Percentiles rank a stretch among this genome's conserved stretches.
Conservation (phyloP, 2,329 filamentous ascomycete species). For the Massarina eburnea region DNA sequence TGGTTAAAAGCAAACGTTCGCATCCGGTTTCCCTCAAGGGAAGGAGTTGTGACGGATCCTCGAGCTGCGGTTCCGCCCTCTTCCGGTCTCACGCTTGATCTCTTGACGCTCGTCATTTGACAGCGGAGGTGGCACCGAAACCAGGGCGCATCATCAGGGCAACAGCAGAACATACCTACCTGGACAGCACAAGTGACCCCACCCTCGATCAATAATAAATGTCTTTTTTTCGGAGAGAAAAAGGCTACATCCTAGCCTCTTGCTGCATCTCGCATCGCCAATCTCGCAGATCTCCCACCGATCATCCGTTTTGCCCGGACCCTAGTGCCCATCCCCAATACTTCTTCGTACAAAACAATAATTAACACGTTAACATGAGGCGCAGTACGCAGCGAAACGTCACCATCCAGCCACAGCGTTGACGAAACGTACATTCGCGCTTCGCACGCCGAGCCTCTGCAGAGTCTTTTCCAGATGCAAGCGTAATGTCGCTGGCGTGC, state of each 20-base stretch:
- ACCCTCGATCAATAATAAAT: too few relatives aligned
- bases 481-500: too few relatives aligned
- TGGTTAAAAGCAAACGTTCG: background rate
- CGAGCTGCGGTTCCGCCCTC: background rate
- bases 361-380: background rate
- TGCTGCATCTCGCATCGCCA: background rate
- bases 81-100: background rate
- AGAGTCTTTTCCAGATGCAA: too few relatives aligned
- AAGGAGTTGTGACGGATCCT: background rate
- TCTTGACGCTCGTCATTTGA: too few relatives aligned
- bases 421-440: conserved; percentile 1
- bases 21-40: too few relatives aligned
- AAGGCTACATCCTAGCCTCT: background rate
- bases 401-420: conserved; percentile 8
- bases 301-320: background rate
- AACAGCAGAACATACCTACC: too few relatives aligned
- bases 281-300: conserved; percentile 4
- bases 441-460: background rate
- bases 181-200: too few relatives aligned
- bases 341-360: background rate
- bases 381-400: background rate
- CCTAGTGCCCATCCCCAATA: background rate
- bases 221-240: too few relatives aligned
- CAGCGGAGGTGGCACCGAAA: too few relatives aligned
- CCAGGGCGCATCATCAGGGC: too few relatives aligned